These are phyloP conservation scores for Linderniella brevidens DNA, from an alignment of 257 asterid species.

Conservation along the genomic window DNA sequence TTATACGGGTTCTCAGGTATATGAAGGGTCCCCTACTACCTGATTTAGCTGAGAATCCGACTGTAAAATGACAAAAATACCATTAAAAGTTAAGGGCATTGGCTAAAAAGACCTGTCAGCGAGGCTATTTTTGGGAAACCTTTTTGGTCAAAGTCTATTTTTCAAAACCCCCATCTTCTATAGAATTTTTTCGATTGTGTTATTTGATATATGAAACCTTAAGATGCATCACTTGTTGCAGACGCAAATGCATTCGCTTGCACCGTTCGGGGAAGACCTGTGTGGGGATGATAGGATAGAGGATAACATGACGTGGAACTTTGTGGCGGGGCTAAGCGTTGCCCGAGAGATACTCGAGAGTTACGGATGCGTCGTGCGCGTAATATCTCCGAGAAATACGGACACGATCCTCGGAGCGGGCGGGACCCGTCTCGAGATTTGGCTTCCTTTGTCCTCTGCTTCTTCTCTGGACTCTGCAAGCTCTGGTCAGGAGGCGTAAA, in stretches of 20 bases:
- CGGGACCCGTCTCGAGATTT: conserved; percentile 79
- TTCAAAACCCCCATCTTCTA: no score
- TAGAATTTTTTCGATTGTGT: not conserved
- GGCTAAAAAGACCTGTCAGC: no score
- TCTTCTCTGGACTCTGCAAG: conserved; percentile 16
- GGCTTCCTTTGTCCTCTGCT: conserved; percentile 54
- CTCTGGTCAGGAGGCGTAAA: conserved; percentile 18
- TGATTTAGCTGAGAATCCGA: no score
- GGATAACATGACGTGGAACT: conserved; percentile 91
- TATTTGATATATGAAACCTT: conserved; percentile 2
- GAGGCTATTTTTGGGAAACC: no score
- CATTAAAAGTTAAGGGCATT: no score
- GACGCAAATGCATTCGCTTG: conserved; percentile 87
- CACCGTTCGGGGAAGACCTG: conserved; percentile 74
- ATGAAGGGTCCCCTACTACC: no score
- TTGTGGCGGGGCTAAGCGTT: conserved; percentile 77
- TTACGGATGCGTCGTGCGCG: conserved; percentile 75
- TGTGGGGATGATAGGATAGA: conserved; percentile 43
- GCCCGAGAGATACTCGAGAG: conserved; percentile 89
- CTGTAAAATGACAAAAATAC: no score
- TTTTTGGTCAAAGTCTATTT: no score
- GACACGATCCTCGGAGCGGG: conserved; percentile 42
- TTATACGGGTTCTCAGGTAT: no score
- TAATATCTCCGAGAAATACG: conserved; percentile 54
- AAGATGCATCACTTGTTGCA: conserved; percentile 17